A percentile compares a stretch with the other conserved stretches of the same genome.
phyloP scores from a whole-genome alignment of 257 asterid species.

The Echites panduratus region DNA sequence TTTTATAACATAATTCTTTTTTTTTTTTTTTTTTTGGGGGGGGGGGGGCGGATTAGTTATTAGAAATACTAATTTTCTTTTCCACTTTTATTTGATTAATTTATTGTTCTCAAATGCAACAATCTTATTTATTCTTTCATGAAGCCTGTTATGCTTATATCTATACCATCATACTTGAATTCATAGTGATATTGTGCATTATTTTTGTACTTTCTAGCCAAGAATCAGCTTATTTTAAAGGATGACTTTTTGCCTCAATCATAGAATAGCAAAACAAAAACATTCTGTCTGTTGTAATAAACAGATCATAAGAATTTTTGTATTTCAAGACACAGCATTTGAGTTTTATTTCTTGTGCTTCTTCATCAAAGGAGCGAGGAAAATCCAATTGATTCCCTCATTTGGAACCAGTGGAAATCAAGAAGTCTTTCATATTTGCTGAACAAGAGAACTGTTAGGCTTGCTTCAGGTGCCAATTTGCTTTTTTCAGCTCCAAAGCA shows the following conservation, averaged over 20 bases:
- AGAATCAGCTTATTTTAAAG: background rate
- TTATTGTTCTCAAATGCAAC: background rate
- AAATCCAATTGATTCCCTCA: conserved; percentile 32
- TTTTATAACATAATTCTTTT: no score
- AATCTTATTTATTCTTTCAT: background rate
- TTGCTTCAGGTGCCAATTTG: conserved; percentile 72
- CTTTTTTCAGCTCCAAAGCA: conserved; percentile 53
- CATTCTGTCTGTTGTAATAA: background rate
- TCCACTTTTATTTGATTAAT: background rate
- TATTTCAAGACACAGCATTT: background rate
- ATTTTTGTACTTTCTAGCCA: background rate
- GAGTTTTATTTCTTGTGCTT: conserved; percentile 9
- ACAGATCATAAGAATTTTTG: background rate
- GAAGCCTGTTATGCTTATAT: background rate
- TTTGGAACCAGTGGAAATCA: conserved; percentile 59
- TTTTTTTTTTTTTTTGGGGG: no score
- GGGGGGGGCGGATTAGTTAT: background rate
- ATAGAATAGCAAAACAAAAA: background rate
- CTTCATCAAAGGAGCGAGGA: conserved; percentile 46
- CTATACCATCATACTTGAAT: background rate
- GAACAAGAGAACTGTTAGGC: conserved; percentile 64
- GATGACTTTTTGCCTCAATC: background rate
- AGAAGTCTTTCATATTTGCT: conserved; percentile 67
- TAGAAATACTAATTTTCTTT: background rate
- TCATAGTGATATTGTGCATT: background rate